Evolutionary conservation across 2,329 filamentous ascomycete genomes (phyloP).

Genomic region (Polytolypa hystricis): DNA sequence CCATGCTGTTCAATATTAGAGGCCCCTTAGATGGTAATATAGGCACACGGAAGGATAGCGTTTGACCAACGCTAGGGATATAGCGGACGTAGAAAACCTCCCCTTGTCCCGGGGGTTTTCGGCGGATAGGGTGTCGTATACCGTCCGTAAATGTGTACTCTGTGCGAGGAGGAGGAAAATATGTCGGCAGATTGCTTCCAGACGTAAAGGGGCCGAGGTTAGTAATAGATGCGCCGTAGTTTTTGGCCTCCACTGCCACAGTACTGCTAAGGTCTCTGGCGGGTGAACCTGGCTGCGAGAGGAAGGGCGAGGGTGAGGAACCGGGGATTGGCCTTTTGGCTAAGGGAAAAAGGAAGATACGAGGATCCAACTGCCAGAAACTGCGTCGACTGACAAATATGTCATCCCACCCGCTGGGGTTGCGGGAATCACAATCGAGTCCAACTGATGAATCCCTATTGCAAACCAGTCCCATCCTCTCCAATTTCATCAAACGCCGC

Average conservation of each 20-base stretch:
- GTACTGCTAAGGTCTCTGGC: slow-evolving; percentile 3
- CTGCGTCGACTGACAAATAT: slow-evolving; percentile 73
- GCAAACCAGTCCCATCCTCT: slow-evolving; percentile 79
- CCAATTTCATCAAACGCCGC: slow-evolving; percentile 75
- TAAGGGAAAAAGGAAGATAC: slow-evolving; percentile 78
- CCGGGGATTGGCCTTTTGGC: slow-evolving; percentile 44
- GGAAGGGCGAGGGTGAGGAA: slow-evolving; percentile 32
- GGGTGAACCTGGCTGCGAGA: slow-evolving; percentile 2
- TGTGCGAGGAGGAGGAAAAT: slow-evolving; percentile 72
- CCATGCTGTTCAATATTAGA: slow-evolving; percentile 29
- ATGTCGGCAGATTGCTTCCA: slow-evolving; percentile 76
- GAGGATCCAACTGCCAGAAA: slow-evolving; percentile 88
- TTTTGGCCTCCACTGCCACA: neutral
- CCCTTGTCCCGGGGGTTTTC: slow-evolving; percentile 80
- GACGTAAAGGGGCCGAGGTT: slow-evolving; percentile 61
- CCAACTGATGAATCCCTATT: slow-evolving; percentile 67
- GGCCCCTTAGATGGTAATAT: slow-evolving; percentile 52
- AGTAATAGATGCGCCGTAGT: neutral
- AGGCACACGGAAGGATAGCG: slow-evolving; percentile 79
- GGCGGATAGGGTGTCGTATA: slow-evolving; percentile 72
- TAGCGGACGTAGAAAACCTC: slow-evolving; percentile 86
- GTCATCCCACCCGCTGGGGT: slow-evolving; percentile 52
- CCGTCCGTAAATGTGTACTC: slow-evolving; percentile 71
- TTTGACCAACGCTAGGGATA: slow-evolving; percentile 69
- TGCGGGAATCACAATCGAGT: slow-evolving; percentile 48